Conservation (phyloP, 2,329 filamentous ascomycete species). For the Aspergillus unguis region DNA sequence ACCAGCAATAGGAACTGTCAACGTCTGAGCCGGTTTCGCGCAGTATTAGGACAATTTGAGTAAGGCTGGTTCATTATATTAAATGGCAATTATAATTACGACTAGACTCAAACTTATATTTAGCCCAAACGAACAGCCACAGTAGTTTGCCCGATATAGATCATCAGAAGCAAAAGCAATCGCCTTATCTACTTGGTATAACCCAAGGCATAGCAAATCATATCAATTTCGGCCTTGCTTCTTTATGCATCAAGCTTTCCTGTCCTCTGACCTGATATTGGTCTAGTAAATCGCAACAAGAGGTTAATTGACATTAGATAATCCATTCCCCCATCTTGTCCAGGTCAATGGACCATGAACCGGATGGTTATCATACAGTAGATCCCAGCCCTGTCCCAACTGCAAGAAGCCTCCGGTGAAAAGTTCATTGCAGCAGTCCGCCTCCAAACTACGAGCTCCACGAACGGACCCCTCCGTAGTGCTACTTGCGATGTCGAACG, state of each 20-base stretch:
- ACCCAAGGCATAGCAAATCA: too few species aligned
- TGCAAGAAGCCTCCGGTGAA: slow-evolving; percentile 25
- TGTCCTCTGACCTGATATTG: not conserved
- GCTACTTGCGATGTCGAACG: slow-evolving; percentile 5
- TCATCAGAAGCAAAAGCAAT: too few species aligned
- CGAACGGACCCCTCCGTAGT: slow-evolving; percentile 1
- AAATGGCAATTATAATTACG: too few species aligned
- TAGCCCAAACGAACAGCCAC: too few species aligned
- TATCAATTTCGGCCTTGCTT: too few species aligned
- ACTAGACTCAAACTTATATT: too few species aligned
- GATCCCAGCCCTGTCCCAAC: slow-evolving; percentile 29
- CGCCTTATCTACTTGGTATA: too few species aligned
- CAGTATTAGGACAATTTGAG: not conserved
- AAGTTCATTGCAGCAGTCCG: slow-evolving; percentile 16
- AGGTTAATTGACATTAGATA: slow-evolving; percentile 22
- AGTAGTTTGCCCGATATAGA: too few species aligned
- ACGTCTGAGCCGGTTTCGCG: not conserved
- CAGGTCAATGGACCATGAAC: slow-evolving; percentile 15
- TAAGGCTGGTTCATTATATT: not conserved
- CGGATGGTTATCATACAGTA: slow-evolving; percentile 34
- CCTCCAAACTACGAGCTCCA: slow-evolving; percentile 9
- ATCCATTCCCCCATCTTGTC: slow-evolving; percentile 20
- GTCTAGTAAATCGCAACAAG: slow-evolving; percentile 8
- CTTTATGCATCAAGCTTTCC: not conserved
- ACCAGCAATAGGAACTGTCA: slow-evolving; percentile 1